These are phyloP conservation scores for Papiliotrema nemorosa DNA, from an alignment of 1,284 basidiomycete species.

Conservation along the genomic window DNA sequence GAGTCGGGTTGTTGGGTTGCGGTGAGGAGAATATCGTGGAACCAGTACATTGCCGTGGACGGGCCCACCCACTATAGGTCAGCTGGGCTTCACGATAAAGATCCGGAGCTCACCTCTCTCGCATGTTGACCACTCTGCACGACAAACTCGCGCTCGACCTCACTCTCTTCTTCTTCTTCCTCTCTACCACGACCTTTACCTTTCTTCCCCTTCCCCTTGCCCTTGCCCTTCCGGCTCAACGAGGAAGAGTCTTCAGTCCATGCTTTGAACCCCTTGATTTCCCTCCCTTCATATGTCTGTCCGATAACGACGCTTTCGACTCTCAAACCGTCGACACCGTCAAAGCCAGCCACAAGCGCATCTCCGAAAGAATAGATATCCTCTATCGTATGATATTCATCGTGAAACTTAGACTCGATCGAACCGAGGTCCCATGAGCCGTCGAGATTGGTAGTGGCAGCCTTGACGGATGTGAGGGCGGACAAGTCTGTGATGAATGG, in stretches of 20 bases:
- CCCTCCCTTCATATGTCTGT: slow-evolving; percentile 32
- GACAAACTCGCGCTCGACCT: slow-evolving; percentile 55
- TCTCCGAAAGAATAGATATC: slow-evolving; percentile 42
- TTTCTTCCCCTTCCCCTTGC: slow-evolving; percentile 5
- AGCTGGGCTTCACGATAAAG: background rate
- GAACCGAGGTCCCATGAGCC: slow-evolving; percentile 30
- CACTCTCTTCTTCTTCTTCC: slow-evolving; percentile 11
- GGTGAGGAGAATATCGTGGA: slow-evolving; percentile 63
- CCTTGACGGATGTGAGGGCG: background rate
- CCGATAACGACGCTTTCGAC: slow-evolving; percentile 34
- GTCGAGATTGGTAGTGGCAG: background rate
- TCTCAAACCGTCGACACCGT: slow-evolving; percentile 16
- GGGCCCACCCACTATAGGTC: slow-evolving; percentile 69
- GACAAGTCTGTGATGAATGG: slow-evolving; percentile 33
- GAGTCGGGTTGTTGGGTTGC: slow-evolving; percentile 45
- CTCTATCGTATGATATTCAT: slow-evolving; percentile 41
- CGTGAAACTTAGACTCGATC: slow-evolving; percentile 39
- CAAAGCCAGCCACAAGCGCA: slow-evolving; percentile 32
- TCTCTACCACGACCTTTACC: slow-evolving; percentile 9
- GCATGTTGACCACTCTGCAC: slow-evolving; percentile 73
- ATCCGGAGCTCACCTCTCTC: slow-evolving; percentile 58
- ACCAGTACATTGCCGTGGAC: slow-evolving; percentile 67
- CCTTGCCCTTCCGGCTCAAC: background rate
- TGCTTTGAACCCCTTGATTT: slow-evolving; percentile 35
- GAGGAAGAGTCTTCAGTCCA: slow-evolving; percentile 16